phyloP scores from a whole-genome alignment of 345 rosid genomes.

The Hypericum perforatum region DNA sequence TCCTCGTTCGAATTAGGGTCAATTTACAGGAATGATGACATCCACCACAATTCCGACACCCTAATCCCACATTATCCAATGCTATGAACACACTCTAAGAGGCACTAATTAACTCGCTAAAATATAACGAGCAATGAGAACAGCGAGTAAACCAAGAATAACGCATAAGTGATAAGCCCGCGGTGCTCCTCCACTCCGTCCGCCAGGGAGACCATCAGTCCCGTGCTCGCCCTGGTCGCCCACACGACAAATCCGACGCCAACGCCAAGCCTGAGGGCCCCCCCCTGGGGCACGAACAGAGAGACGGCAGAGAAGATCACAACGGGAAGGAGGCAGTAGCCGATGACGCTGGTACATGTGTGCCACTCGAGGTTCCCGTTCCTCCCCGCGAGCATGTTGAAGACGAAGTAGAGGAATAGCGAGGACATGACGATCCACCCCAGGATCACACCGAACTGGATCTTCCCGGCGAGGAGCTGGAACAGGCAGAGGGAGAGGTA shows the following conservation, averaged over 20 bases:
- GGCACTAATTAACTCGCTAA: constrained; percentile 11
- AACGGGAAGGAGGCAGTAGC: constrained; percentile 74
- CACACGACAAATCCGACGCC: constrained; percentile 67
- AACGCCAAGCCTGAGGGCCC: constrained; percentile 33
- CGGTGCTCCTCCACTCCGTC: constrained; percentile 93
- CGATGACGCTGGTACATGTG: constrained; percentile 82
- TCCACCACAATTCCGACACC: too few species aligned
- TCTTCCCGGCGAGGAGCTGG: constrained; percentile 85
- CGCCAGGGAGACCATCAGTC: constrained; percentile 66
- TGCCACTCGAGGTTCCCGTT: constrained; percentile 79
- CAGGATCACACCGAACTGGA: constrained; percentile 80
- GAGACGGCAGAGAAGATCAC: constrained; percentile 71
- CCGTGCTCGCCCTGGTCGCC: constrained; percentile 71
- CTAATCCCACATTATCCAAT: too few species aligned
- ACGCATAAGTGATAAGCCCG: constrained; percentile 79
- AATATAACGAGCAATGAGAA: constrained; percentile 94
- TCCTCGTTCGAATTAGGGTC: too few species aligned
- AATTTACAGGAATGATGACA: too few species aligned
- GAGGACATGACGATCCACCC: constrained; percentile 97
- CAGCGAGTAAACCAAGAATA: constrained; percentile 82
- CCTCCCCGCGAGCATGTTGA: constrained; percentile 89
- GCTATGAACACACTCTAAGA: too few species aligned
- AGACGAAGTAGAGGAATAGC: constrained; percentile 70
- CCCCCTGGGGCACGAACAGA: constrained; percentile 64
- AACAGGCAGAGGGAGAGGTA: constrained; percentile 73